Evolutionary conservation across 805 yeast genomes (phyloP).

Genomic region (Hyphopichia homilentoma): DNA sequence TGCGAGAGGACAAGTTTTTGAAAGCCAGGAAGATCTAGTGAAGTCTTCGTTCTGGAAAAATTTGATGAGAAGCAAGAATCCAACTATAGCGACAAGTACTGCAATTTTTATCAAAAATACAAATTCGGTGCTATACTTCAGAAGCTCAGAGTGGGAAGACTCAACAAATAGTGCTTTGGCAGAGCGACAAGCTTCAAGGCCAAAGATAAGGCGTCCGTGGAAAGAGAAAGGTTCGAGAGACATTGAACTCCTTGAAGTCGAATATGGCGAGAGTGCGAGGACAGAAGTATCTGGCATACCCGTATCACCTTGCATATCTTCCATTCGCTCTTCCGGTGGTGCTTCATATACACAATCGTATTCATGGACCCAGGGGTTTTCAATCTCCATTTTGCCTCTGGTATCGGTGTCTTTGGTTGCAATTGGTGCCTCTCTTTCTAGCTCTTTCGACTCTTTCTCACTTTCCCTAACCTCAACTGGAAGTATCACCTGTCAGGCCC

Average conservation of each 20-base stretch:
- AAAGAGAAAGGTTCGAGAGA: constrained; percentile 4
- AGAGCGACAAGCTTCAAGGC: not conserved
- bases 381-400: constrained; percentile 4
- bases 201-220: not conserved
- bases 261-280: constrained; percentile 10
- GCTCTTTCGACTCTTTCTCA: constrained; percentile 8
- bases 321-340: constrained; percentile 12
- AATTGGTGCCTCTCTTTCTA: constrained; percentile 7
- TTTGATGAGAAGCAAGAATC: constrained; percentile 4
- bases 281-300: constrained; percentile 9
- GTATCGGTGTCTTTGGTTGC: constrained; percentile 3
- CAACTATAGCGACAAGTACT: constrained; percentile 6
- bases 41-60: constrained; percentile 6
- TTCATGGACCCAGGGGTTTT: constrained; percentile 7
- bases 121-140: constrained; percentile 4
- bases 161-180: too few relatives aligned
- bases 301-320: constrained; percentile 14
- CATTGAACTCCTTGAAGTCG: constrained; percentile 16
- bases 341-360: constrained; percentile 13
- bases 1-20: constrained; percentile 2
- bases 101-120: constrained; percentile 6
- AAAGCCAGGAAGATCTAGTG: constrained; percentile 3
- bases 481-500: constrained; percentile 12
- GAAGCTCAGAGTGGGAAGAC: constrained; percentile 2
- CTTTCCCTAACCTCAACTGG: constrained; percentile 10